These are phyloP conservation scores for Cichorium intybus DNA, from an alignment of 140 eudicot species.

Conservation along the genomic window DNA sequence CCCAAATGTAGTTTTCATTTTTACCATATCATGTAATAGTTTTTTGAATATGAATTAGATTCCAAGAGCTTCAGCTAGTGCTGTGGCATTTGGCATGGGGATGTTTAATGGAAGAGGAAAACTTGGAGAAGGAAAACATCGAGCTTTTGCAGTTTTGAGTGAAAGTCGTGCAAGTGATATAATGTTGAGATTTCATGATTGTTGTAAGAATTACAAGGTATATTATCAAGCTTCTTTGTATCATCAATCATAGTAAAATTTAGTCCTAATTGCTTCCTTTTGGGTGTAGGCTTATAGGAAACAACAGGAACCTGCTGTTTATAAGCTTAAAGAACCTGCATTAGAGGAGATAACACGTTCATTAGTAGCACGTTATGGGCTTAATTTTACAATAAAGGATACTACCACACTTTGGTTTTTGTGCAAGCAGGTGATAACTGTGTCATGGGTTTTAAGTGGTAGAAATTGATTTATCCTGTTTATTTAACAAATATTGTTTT, in stretches of 20 bases:
- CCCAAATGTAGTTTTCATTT: conserved; percentile 9
- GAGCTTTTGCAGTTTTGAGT: conserved; percentile 68
- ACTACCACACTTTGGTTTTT: conserved; percentile 81
- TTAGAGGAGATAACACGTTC: conserved; percentile 61
- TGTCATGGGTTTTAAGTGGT: neutral
- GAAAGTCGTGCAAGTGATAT: conserved; percentile 82
- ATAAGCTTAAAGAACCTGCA: conserved; percentile 78
- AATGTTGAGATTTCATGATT: conserved; percentile 61
- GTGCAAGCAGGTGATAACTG: conserved; percentile 75
- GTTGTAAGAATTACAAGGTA: conserved; percentile 78
- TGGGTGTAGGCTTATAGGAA: conserved; percentile 51
- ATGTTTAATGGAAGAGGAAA: conserved; percentile 80
- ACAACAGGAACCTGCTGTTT: conserved; percentile 81
- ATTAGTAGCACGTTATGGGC: conserved; percentile 54
- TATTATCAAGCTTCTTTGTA: neutral
- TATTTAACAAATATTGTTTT: neutral
- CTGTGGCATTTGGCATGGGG: conserved; percentile 98
- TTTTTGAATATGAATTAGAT: conserved; percentile 39
- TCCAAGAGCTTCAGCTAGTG: conserved; percentile 97
- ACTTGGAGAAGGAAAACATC: conserved; percentile 80
- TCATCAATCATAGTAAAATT: neutral
- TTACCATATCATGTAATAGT: neutral
- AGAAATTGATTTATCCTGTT: neutral
- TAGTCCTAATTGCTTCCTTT: neutral
- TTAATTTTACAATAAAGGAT: conserved; percentile 70